phyloP scores from a whole-genome alignment of 2,329 filamentous ascomycete genomes.

The Aspergillus vadensis region DNA sequence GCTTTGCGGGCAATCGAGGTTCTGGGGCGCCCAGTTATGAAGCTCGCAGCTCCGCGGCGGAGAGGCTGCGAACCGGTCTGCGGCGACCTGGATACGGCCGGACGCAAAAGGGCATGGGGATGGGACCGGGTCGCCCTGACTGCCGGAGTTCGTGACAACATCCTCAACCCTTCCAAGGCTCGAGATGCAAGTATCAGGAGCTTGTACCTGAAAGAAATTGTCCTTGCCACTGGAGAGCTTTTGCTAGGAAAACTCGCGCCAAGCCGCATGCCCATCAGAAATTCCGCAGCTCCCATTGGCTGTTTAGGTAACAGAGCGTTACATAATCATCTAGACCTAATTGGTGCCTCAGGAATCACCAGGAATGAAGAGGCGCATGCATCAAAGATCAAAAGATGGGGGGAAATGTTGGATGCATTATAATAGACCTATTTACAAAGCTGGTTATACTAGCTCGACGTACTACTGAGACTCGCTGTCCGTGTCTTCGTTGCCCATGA shows the following conservation, averaged over 20 bases:
- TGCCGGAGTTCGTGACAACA: conserved; percentile 39
- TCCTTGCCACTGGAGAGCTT: conserved; percentile 23
- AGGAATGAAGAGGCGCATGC: not conserved
- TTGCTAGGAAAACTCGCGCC: conserved; percentile 33
- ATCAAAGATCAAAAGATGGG: not conserved
- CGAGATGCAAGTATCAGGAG: conserved; percentile 12
- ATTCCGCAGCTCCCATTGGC: conserved; percentile 33
- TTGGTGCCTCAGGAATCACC: not conserved
- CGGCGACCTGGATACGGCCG: conserved; percentile 22
- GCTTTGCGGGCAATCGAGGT: conserved; percentile 16
- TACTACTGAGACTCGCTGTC: conserved; percentile 35
- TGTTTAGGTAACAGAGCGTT: not conserved
- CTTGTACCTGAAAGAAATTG: conserved; percentile 13
- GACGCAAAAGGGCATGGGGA: conserved; percentile 30
- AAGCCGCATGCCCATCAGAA: conserved; percentile 30
- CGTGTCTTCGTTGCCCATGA: conserved; percentile 68
- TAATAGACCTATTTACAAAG: not conserved
- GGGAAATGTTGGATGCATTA: not conserved
- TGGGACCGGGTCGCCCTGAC: conserved; percentile 32
- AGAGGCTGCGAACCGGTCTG: conserved; percentile 26
- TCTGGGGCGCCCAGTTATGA: conserved; percentile 21
- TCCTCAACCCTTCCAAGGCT: conserved; percentile 26
- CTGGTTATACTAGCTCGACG: not conserved
- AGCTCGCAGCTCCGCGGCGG: conserved; percentile 27
- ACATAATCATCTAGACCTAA: conserved; percentile 5